Evolutionary conservation across 1,284 basidiomycete species (phyloP).

Genomic region (Cryptococcus sp.): DNA sequence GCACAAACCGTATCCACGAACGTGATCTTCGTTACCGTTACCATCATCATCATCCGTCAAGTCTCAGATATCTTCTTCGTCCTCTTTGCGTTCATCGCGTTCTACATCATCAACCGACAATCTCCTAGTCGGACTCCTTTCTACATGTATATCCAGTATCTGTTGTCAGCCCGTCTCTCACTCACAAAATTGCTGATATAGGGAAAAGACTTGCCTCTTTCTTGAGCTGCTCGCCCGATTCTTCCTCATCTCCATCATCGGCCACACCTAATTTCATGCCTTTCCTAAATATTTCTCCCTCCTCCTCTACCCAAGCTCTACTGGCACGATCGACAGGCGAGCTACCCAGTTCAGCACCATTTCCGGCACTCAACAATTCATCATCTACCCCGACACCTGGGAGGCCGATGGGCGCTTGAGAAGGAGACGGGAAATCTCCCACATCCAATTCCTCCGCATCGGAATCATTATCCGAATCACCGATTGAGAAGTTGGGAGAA

Average conservation of each 20-base stretch:
- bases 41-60: not conserved
- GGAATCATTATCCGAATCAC: constrained; percentile 59
- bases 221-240: constrained; percentile 70
- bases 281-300: constrained; percentile 88
- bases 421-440: not conserved
- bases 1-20: no score
- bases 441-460: constrained; percentile 53
- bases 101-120: constrained; percentile 22
- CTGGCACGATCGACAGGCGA: constrained; percentile 48
- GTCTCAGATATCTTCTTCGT: not conserved
- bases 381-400: not conserved
- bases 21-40: no score
- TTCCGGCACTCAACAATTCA: not conserved
- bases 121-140: constrained; percentile 34
- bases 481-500: constrained; percentile 58
- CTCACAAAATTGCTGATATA: not conserved
- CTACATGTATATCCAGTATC: constrained; percentile 45
- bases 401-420: not conserved
- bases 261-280: constrained; percentile 74
- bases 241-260: constrained; percentile 48
- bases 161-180: constrained; percentile 15
- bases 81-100: not conserved
- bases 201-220: constrained; percentile 60
- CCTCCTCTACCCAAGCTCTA: constrained; percentile 74
- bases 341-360: not conserved